Evolutionary conservation across 2,329 filamentous ascomycete genomes (phyloP), one percentile per base, ranked within the genome.

Genomic region (Dothistroma septosporum): DNA sequence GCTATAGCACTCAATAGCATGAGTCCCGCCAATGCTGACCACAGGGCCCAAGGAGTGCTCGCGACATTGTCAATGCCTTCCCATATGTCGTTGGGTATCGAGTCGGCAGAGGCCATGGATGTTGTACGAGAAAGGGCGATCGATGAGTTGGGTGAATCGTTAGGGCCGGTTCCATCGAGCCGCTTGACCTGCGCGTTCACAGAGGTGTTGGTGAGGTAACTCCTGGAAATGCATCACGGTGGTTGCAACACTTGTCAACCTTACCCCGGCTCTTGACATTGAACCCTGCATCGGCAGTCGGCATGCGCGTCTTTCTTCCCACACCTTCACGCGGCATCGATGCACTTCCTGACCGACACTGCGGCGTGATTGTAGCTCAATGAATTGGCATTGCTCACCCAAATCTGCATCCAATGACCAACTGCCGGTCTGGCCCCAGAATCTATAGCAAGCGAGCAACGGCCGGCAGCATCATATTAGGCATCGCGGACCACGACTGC

Each of bases 41-140:
- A 69, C 50, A 66, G 60, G 60, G 68, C 63, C 46, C 63, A 31
- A 14, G 71, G 67, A 31, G 70, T 62, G 22, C 56, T 53, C 28
- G 67, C 53, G 37, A 71, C 53, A 24, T 50, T 58, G 28, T 72
- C 70, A 56, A 72, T 58, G n/a, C 61, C 59, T 24, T 68, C 65
- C 71, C 71, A 73, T 32, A 66, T 62, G 35, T 66, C 58, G 41
- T 70, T 66, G 12, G 70, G 68, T n/a, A 73, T 65, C 5, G 69
- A 65, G 55, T 70, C 66, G 58, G 69, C 67, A 32, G 69, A 69
- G 61, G 72, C 71, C 71, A 73, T 73, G 41, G 56, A 57, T 47
- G 50, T 10, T 50, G 22, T 58, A 8, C n/a, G 19, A 19, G 22
- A 22, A 47, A 24, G 41, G 16, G 28, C 44, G 2, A 31, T 28